Evolutionary conservation across 805 yeast genomes (phyloP).

Genomic region (Cyberlindnera veronae): DNA sequence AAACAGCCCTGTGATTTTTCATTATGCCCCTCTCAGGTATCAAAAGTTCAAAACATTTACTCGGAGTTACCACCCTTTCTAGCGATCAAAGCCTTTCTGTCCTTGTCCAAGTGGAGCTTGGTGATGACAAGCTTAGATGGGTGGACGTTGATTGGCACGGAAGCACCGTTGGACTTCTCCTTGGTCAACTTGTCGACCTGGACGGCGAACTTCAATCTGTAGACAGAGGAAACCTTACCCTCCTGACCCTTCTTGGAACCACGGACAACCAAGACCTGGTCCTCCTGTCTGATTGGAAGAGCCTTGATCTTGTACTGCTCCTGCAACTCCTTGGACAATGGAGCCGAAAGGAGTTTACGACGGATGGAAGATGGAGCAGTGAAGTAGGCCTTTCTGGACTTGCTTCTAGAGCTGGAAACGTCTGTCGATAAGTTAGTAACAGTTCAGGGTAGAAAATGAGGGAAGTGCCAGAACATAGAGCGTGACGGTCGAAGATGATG

Average conservation of each 20-base stretch:
- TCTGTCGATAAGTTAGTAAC: slow-evolving; percentile 47
- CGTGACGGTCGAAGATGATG: no score
- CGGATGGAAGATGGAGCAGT: slow-evolving; percentile 94
- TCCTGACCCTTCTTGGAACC: slow-evolving; percentile 99
- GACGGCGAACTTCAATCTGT: slow-evolving; percentile 96
- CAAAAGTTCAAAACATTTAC: slow-evolving; percentile 42
- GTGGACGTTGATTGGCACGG: slow-evolving; percentile 95
- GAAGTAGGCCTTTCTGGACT: slow-evolving; percentile 99
- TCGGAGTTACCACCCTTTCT: slow-evolving; percentile 98
- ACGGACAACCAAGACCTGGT: slow-evolving; percentile 92
- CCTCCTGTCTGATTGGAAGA: slow-evolving; percentile 97
- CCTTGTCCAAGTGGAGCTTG: slow-evolving; percentile 96
- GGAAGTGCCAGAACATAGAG: no score
- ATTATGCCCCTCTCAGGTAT: slow-evolving; percentile 5
- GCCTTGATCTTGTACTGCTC: slow-evolving; percentile 95
- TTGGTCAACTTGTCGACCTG: slow-evolving; percentile 96
- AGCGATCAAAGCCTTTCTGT: slow-evolving; percentile 95
- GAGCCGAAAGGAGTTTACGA: slow-evolving; percentile 95
- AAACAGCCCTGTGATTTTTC: slow-evolving; percentile 6
- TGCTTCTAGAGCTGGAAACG: slow-evolving; percentile 99
- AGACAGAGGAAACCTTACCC: slow-evolving; percentile 95
- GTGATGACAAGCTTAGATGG: slow-evolving; percentile 99
- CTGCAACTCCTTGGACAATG: slow-evolving; percentile 97
- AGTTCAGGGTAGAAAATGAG: neutral
- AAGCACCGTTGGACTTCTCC: slow-evolving; percentile 98